Conservation (phyloP, 2,329 filamentous ascomycete genomes). For the Sarocladiaceae sp. region DNA sequence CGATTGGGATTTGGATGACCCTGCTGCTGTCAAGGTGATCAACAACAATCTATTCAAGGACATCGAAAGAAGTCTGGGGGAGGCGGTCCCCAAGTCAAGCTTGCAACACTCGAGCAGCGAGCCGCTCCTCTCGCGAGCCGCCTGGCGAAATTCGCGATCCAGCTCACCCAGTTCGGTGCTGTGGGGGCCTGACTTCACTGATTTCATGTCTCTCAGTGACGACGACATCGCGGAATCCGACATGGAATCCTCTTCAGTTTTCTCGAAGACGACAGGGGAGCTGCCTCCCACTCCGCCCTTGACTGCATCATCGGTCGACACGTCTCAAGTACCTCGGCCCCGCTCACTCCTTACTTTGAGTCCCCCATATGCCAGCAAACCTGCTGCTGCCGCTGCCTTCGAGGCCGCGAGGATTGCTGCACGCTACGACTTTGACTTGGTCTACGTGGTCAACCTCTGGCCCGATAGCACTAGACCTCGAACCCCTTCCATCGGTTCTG, state of each 20-base stretch:
- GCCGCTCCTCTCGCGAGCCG: not conserved
- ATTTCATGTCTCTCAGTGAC: conserved; percentile 49
- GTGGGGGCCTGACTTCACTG: conserved; percentile 43
- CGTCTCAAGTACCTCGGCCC: not conserved
- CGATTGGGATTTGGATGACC: conserved; percentile 6
- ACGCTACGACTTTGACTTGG: conserved; percentile 50
- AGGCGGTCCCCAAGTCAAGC: not conserved
- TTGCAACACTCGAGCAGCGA: not conserved
- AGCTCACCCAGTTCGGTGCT: not conserved
- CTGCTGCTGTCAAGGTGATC: conserved; percentile 5
- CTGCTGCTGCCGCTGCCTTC: conserved; percentile 43
- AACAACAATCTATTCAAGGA: not conserved
- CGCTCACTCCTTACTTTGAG: conserved; percentile 34
- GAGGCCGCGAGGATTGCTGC: conserved; percentile 49
- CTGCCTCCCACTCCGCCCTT: conserved; percentile 6
- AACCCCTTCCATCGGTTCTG: conserved; percentile 10
- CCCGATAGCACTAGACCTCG: conserved; percentile 25
- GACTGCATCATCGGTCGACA: not conserved
- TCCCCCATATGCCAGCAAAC: conserved; percentile 36
- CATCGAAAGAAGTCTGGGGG: not conserved
- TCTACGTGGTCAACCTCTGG: conserved; percentile 55
- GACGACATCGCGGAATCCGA: conserved; percentile 49
- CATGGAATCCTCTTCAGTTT: not conserved
- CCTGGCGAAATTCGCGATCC: not conserved
- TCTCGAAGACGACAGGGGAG: conserved; percentile 9